Evolutionary conservation across 805 yeast genomes (phyloP).

Genomic region (Starmerella riodocensis): DNA sequence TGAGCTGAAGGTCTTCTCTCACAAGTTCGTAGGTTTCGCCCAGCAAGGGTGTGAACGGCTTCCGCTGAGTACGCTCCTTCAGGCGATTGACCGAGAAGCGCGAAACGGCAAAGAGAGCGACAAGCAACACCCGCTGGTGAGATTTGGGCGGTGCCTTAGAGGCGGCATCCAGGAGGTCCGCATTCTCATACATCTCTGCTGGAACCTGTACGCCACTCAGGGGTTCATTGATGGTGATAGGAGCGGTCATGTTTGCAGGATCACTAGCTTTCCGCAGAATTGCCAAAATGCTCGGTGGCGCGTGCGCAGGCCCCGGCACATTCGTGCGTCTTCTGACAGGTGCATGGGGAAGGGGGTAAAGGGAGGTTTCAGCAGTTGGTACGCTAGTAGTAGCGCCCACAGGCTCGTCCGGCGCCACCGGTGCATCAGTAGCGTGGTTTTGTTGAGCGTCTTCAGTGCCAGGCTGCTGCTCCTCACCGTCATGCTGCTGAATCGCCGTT

Average conservation of each 20-base stretch:
- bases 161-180: constrained; percentile 52
- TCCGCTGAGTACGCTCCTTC: constrained; percentile 64
- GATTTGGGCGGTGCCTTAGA: constrained; percentile 34
- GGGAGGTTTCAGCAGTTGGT: constrained; percentile 21
- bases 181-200: constrained; percentile 69
- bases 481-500: background rate
- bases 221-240: constrained; percentile 90
- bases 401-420: constrained; percentile 1
- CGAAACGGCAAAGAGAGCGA: constrained; percentile 75
- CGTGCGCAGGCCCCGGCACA: constrained; percentile 39
- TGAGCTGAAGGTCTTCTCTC: constrained; percentile 63
- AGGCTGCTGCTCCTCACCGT: background rate
- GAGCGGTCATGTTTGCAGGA: constrained; percentile 60
- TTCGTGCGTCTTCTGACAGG: constrained; percentile 43
- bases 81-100: constrained; percentile 56
- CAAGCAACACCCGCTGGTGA: constrained; percentile 44
- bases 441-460: background rate
- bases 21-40: constrained; percentile 91
- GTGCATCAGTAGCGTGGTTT: background rate
- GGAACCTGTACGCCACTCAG: constrained; percentile 65
- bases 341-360: constrained; percentile 54
- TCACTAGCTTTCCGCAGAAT: constrained; percentile 82
- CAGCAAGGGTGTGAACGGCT: constrained; percentile 87
- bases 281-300: constrained; percentile 73
- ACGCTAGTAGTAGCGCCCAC: too few species aligned